These are phyloP conservation scores for Fusarium dlaminii DNA, from an alignment of 2,329 filamentous ascomycete species.

Conservation along the genomic window DNA sequence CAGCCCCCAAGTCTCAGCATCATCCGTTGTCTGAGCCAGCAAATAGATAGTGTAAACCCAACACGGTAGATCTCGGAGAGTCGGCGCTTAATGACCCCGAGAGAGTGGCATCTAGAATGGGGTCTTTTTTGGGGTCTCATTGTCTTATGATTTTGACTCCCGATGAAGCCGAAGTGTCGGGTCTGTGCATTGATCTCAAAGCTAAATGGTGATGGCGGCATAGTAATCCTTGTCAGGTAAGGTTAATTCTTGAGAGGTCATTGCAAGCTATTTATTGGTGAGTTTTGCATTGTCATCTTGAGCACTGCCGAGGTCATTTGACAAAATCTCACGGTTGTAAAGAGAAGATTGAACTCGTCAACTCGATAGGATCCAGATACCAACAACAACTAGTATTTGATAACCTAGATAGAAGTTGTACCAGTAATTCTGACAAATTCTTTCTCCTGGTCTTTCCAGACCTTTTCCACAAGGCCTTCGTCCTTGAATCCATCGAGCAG, in stretches of 20 bases:
- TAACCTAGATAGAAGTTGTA: not conserved
- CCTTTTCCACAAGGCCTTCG: slow-evolving; percentile 32
- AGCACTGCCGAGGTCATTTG: not conserved
- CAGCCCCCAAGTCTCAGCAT: slow-evolving; percentile 5
- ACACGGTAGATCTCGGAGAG: not conserved
- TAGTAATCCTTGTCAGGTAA: not conserved
- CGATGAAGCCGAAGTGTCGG: slow-evolving; percentile 11
- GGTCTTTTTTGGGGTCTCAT: not conserved
- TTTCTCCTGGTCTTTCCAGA: slow-evolving; percentile 37
- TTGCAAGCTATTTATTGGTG: not conserved
- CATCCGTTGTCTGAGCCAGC: not conserved
- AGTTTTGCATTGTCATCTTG: not conserved
- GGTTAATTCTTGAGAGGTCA: not conserved
- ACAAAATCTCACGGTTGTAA: not conserved
- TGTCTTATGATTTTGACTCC: not conserved
- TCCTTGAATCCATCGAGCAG: slow-evolving; percentile 22
- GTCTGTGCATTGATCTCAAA: not conserved
- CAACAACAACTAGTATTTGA: no score
- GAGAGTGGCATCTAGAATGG: not conserved
- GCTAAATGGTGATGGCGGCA: not conserved
- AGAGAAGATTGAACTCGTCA: not conserved
- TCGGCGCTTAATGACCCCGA: not conserved
- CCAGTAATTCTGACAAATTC: slow-evolving; percentile 38
- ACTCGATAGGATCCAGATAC: not conserved
- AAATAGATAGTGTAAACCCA: no score